Conservation (phyloP, 163 green algal species). For the Chlamydomonas reinhardtii region DNA sequence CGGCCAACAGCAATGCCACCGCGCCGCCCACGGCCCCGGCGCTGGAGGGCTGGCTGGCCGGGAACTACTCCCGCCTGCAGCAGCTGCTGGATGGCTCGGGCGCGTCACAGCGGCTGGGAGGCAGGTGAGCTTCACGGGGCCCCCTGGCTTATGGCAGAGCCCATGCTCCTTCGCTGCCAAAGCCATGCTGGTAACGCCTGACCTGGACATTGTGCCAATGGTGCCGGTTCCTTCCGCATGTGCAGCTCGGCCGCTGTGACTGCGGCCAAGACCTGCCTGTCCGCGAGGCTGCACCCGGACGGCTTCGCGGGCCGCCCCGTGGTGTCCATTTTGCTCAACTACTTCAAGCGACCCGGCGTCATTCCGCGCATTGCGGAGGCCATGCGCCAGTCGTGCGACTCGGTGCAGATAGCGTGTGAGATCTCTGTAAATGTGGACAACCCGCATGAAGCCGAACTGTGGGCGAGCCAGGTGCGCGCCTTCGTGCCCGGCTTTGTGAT, state of each 20-base stretch:
- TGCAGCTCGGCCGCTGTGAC: no score
- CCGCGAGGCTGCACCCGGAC: not conserved
- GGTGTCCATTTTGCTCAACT: conserved; percentile 44
- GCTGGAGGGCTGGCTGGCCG: conserved; percentile 5
- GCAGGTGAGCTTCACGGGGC: no score
- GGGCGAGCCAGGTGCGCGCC: not conserved
- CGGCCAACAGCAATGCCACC: not conserved
- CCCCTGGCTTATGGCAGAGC: no score
- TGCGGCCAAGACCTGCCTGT: not conserved
- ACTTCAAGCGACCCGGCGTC: conserved; percentile 49
- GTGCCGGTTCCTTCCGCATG: no score
- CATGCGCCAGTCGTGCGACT: not conserved
- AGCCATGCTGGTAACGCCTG: no score
- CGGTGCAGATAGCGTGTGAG: not conserved
- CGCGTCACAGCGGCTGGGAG: not conserved
- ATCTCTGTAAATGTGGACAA: conserved; percentile 52
- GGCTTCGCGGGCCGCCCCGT: not conserved
- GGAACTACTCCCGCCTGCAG: not conserved
- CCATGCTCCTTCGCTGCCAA: no score
- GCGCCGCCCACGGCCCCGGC: not conserved
- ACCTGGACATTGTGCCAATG: no score
- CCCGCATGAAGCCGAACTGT: conserved; percentile 21
- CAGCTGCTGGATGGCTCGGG: not conserved
- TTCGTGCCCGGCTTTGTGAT: conserved; percentile 22
- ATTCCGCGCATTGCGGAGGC: conserved; percentile 2